phyloP scores from a whole-genome alignment of 2,329 filamentous ascomycete genomes.

The Fusarium sarcochroum region DNA sequence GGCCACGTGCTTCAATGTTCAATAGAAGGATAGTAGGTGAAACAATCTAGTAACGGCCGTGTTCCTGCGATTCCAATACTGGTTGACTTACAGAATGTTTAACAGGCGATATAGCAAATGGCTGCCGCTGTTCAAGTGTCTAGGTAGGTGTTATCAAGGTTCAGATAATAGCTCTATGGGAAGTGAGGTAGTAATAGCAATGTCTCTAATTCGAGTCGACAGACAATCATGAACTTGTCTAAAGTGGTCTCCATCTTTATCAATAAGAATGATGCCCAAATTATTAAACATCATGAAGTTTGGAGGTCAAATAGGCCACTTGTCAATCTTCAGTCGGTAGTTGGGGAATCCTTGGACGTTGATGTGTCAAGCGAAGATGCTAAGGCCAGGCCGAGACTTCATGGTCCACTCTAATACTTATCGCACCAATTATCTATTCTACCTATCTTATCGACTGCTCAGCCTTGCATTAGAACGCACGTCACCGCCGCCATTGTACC shows the following conservation, averaged over 20 bases:
- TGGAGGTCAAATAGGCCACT: conserved; percentile 36
- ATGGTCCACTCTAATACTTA: conserved; percentile 28
- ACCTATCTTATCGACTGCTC: conserved; percentile 23
- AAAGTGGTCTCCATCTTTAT: neutral
- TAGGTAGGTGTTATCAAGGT: too few species aligned
- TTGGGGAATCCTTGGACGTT: conserved; percentile 25
- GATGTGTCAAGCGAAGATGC: conserved; percentile 40
- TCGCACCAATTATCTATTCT: conserved; percentile 38
- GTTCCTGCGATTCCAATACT: too few species aligned
- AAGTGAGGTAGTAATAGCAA: neutral
- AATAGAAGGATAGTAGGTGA: neutral
- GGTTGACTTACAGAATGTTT: too few species aligned
- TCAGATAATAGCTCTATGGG: neutral
- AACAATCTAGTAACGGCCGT: neutral
- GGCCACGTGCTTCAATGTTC: conserved; percentile 16
- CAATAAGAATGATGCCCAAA: neutral
- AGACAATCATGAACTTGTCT: conserved; percentile 28
- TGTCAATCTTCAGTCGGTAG: conserved; percentile 31
- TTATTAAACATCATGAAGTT: conserved; percentile 43
- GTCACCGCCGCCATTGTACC: conserved; percentile 38
- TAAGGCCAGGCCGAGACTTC: conserved; percentile 26
- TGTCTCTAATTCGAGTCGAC: neutral
- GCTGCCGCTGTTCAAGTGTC: neutral
- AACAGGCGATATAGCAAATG: neutral
- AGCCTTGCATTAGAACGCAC: conserved; percentile 48